Base-by-base conservation (phyloP, 441 rosid species). In the Theobroma grandiflorum region DNA sequence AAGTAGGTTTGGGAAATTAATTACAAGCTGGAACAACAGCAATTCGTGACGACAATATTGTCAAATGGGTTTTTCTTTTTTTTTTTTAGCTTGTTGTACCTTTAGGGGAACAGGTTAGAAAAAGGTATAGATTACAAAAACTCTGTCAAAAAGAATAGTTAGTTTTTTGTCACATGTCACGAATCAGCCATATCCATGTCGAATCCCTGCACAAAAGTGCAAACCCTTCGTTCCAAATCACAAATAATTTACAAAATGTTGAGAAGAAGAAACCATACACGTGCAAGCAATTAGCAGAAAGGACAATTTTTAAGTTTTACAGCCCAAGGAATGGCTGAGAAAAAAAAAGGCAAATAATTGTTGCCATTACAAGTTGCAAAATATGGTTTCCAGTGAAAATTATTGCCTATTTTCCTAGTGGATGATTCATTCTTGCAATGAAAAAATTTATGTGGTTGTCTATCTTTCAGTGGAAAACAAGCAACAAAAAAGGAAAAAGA, bases 181-280 rank as follows among this genome's bases (percentile, higher is more conserved):
- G 75, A 72, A 72, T 50, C 12, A 71, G 26, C 40, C 61, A 71
- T 71, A 61, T 50, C 16, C 43, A 33, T 50, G 9, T 50, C 35
- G 5, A 35, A 72, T 72, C 53, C 15, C 75, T 18, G 62, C 75
- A 52, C 33, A 72, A 72, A 52, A 52, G 18, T 53, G 52, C 43
- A 52, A 72, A 72, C 62, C 75, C 45, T 50, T 50, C 8, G 75
- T 18, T 53, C 63, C 62, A 72, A 18, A 53, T 35, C 63, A 33
- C 61, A 72, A 72, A 52, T 72, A 72, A 72, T 72, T 52, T 72
- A 52, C 63, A 58, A 58, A 58, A 72, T 72, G 75, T 15, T 70
- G 8, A 35, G 22, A 52, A 52, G 8, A 35, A 45, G 10, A 33
- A 16, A 50, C 59, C 74, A 33, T 16, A 71, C 75, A 71, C 75